Percentiles rank a stretch among this genome's conserved stretches.
Conservation (phyloP, 2,329 filamentous ascomycete genomes). For the Cladosporium sp. region DNA sequence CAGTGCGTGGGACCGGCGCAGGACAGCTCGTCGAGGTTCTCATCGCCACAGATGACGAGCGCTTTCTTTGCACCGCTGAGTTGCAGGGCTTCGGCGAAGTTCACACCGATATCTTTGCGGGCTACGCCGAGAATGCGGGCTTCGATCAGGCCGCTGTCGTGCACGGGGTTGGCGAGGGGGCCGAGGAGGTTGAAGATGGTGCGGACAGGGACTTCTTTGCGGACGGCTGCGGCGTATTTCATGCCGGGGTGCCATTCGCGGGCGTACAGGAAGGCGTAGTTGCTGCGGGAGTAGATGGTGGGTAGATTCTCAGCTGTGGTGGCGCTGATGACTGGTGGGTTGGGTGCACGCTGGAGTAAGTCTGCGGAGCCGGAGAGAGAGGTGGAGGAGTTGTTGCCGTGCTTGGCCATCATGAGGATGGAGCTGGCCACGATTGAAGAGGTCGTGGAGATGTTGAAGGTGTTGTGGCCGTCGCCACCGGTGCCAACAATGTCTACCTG, state of each 20-base stretch:
- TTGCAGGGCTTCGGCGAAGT: slow-evolving; percentile 80
- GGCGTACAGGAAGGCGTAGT: slow-evolving; percentile 94
- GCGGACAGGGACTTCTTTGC: slow-evolving; percentile 83
- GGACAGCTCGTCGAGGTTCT: slow-evolving; percentile 92
- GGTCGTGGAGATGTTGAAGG: slow-evolving; percentile 96
- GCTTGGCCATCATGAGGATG: slow-evolving; percentile 81
- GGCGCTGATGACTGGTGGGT: slow-evolving; percentile 66
- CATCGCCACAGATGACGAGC: slow-evolving; percentile 85
- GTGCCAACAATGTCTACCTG: slow-evolving; percentile 94
- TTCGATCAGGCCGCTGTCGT: slow-evolving; percentile 66
- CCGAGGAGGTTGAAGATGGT: slow-evolving; percentile 98
- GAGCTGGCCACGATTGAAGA: slow-evolving; percentile 87
- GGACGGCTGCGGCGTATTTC: slow-evolving; percentile 78
- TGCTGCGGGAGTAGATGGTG: slow-evolving; percentile 69
- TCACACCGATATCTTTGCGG: slow-evolving; percentile 75
- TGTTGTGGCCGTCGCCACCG: slow-evolving; percentile 92
- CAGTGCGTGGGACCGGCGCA: slow-evolving; percentile 85
- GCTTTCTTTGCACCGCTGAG: slow-evolving; percentile 76
- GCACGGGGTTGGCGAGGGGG: slow-evolving; percentile 84
- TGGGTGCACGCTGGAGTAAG: slow-evolving; percentile 74
- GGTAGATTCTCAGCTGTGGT: slow-evolving; percentile 68
- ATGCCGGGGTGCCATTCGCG: slow-evolving; percentile 96
- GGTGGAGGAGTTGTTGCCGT: slow-evolving; percentile 92
- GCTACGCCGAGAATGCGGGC: slow-evolving; percentile 92
- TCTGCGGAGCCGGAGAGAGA: slow-evolving; percentile 95